phyloP scores from a whole-genome alignment of 2,329 filamentous ascomycete species.

The Exophiala oligosperma region DNA sequence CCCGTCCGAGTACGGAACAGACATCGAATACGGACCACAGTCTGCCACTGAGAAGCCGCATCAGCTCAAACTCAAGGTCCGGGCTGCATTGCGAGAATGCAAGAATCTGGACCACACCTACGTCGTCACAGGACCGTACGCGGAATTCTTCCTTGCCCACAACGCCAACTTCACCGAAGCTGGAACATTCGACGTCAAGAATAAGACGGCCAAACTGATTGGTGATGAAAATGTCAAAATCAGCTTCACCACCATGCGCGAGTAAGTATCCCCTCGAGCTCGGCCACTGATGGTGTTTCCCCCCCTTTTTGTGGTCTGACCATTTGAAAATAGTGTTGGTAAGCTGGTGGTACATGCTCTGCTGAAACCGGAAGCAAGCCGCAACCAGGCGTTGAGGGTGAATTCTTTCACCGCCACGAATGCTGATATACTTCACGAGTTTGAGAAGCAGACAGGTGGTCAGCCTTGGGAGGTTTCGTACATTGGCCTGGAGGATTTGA shows the following conservation, averaged over 20 bases:
- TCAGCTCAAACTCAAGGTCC: slow-evolving; percentile 67
- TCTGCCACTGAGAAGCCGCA: slow-evolving; percentile 65
- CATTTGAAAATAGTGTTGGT: slow-evolving; percentile 49
- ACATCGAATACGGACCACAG: slow-evolving; percentile 59
- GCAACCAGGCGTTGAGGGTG: slow-evolving; percentile 61
- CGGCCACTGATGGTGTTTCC: no score
- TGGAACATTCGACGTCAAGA: slow-evolving; percentile 61
- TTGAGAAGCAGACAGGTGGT: slow-evolving; percentile 63
- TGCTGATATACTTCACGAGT: slow-evolving; percentile 62
- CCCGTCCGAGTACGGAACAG: slow-evolving; percentile 67
- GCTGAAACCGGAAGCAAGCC: slow-evolving; percentile 54
- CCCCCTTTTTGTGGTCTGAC: neutral
- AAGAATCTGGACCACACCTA: slow-evolving; percentile 62
- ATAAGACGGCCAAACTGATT: slow-evolving; percentile 60
- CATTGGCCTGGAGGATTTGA: slow-evolving; percentile 55
- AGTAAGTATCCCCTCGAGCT: slow-evolving; percentile 49
- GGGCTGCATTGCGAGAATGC: slow-evolving; percentile 53
- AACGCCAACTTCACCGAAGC: slow-evolving; percentile 36
- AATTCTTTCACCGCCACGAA: slow-evolving; percentile 70
- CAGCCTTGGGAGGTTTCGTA: slow-evolving; percentile 54
- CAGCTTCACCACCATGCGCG: slow-evolving; percentile 68
- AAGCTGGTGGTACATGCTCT: slow-evolving; percentile 65
- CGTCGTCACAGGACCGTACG: slow-evolving; percentile 69
- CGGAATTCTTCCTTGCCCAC: slow-evolving; percentile 58
- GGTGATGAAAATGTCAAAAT: slow-evolving; percentile 62